These are phyloP conservation scores for Knufia fluminis DNA, from an alignment of 2,329 filamentous ascomycete genomes.

Conservation along the genomic window DNA sequence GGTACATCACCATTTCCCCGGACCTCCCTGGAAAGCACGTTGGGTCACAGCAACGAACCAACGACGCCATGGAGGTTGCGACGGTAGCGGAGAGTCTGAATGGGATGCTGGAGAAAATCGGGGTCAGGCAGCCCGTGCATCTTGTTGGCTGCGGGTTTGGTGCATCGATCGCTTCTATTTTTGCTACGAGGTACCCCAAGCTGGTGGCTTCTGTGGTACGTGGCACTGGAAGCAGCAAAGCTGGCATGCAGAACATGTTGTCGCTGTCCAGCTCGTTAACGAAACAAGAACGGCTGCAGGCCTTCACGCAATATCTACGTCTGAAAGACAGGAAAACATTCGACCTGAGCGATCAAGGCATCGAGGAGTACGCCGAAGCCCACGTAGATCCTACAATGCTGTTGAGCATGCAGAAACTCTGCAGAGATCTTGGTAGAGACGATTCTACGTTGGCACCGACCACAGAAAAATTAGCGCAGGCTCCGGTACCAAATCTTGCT, in stretches of 20 bases:
- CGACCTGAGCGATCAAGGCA: background rate
- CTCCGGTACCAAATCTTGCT: background rate
- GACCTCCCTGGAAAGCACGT: background rate
- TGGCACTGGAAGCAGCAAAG: background rate
- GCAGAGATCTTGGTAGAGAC: background rate
- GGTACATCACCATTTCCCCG: background rate
- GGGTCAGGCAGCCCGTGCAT: background rate
- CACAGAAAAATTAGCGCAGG: background rate
- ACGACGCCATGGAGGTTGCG: background rate
- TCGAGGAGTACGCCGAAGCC: slow-evolving; percentile 1
- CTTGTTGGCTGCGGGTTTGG: background rate
- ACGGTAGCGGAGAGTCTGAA: background rate
- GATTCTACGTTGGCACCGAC: background rate
- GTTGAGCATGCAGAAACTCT: background rate
- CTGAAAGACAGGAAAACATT: background rate
- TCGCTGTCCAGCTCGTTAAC: background rate
- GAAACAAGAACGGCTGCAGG: background rate
- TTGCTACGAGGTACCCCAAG: background rate
- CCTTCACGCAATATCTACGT: background rate
- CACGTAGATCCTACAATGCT: background rate
- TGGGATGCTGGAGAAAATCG: background rate
- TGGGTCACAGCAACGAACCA: background rate
- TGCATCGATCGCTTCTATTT: background rate
- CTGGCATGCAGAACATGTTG: background rate
- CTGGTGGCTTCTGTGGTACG: background rate